phyloP scores from a whole-genome alignment of 768 basidiomycete genomes.

The Leccinum longicurvipes region DNA sequence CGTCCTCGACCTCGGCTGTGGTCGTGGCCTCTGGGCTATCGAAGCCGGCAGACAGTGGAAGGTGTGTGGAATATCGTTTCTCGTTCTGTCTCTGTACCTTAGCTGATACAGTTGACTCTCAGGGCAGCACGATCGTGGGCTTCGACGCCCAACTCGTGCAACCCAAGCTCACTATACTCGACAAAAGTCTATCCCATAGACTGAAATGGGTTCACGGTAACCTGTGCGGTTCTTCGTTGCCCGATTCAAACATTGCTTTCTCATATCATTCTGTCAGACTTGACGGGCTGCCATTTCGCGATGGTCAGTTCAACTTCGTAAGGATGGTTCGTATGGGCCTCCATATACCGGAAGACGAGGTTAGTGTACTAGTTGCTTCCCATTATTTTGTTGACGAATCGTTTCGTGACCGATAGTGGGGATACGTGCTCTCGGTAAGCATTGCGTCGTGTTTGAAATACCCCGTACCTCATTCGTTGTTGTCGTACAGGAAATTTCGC shows the following conservation, averaged over 20 bases:
- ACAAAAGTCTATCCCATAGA: conserved; percentile 44
- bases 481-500: conserved; percentile 54
- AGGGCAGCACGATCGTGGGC: conserved; percentile 57
- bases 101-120: conserved; percentile 3
- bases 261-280: conserved; percentile 40
- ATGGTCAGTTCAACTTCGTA: conserved; percentile 61
- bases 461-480: conserved; percentile 14
- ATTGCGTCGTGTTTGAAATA: conserved; percentile 6
- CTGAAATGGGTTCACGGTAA: conserved; percentile 68
- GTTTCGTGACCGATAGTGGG: conserved; percentile 47
- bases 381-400: conserved; percentile 14
- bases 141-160: conserved; percentile 57
- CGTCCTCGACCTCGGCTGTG: conserved; percentile 71
- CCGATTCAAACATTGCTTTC: not conserved
- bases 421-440: conserved; percentile 57
- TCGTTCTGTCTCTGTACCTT: not conserved
- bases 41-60: conserved; percentile 67
- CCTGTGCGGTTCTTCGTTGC: conserved; percentile 41
- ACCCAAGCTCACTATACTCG: conserved; percentile 40
- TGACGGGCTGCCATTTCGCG: conserved; percentile 58
- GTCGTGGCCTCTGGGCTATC: conserved; percentile 67
- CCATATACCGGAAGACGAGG: conserved; percentile 72
- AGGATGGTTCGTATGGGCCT: conserved; percentile 62
- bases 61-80: conserved; percentile 38
- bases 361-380: conserved; percentile 20